These are phyloP conservation scores for Hypsizygus ulmarius DNA, from an alignment of 1,284 basidiomycete genomes.

Conservation along the genomic window DNA sequence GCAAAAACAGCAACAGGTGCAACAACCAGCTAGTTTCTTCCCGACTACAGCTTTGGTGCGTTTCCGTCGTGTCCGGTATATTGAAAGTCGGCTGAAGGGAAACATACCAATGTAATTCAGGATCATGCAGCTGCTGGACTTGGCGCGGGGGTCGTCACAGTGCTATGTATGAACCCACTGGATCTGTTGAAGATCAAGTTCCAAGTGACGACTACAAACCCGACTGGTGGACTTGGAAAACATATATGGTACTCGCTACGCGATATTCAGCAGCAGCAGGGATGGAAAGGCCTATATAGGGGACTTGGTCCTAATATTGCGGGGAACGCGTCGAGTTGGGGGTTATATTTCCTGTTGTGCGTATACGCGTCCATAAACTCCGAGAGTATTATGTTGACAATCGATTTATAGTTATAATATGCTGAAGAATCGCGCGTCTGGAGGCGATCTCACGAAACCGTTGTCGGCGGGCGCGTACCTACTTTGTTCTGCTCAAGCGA, in stretches of 20 bases:
- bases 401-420: slow-evolving; percentile 77
- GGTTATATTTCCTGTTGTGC: slow-evolving; percentile 96
- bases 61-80: slow-evolving; percentile 2
- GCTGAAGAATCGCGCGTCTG: slow-evolving; percentile 77
- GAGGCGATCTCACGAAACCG: slow-evolving; percentile 54
- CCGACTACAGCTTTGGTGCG: slow-evolving; percentile 64
- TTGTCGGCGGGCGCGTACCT: slow-evolving; percentile 83
- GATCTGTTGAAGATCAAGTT: slow-evolving; percentile 96
- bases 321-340: slow-evolving; percentile 98
- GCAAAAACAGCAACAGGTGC: slow-evolving; percentile 21
- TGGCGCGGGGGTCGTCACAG: slow-evolving; percentile 89
- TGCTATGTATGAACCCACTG: slow-evolving; percentile 96
- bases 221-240: slow-evolving; percentile 63
- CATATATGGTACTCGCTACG: slow-evolving; percentile 78
- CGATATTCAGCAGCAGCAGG: slow-evolving; percentile 74
- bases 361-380: slow-evolving; percentile 31
- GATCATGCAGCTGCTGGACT: slow-evolving; percentile 96
- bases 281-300: slow-evolving; percentile 87
- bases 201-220: slow-evolving; percentile 80
- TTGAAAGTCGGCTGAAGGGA: neutral
- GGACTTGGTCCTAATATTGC: slow-evolving; percentile 91
- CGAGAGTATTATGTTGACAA: neutral
- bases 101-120: slow-evolving; percentile 32
- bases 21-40: slow-evolving; percentile 65
- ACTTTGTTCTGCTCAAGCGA: slow-evolving; percentile 91